A percentile compares a stretch with the other conserved stretches of the same genome.
Conservation (phyloP, 164 flowering plant species). For the Liquidambar formosana region DNA sequence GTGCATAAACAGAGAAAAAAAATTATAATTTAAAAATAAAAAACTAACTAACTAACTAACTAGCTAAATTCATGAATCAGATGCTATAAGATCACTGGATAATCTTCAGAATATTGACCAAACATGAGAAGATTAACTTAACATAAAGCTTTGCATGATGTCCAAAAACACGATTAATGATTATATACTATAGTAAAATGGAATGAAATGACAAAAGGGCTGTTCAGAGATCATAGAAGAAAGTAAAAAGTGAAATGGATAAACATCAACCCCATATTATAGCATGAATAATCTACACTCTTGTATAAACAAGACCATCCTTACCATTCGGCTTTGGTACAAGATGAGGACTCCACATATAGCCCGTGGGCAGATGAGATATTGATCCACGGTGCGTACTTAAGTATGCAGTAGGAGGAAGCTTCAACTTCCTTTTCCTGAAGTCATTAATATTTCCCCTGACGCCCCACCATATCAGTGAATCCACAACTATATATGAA, state of each 20-base stretch:
- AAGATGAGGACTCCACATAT: constrained; percentile 95
- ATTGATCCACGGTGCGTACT: constrained; percentile 85
- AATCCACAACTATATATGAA: constrained; percentile 82
- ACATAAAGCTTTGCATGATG: too few species aligned
- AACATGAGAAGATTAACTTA: too few species aligned
- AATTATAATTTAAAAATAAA: not conserved
- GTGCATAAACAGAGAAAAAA: not conserved
- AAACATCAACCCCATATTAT: not conserved
- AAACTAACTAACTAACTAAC: not conserved
- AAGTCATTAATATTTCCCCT: constrained; percentile 86
- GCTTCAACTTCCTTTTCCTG: constrained; percentile 83
- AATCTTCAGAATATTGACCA: too few species aligned
- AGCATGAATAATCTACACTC: too few species aligned
- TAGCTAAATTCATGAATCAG: too few species aligned
- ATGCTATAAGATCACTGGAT: too few species aligned
- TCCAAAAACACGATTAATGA: not conserved
- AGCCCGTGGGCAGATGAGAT: constrained; percentile 88
- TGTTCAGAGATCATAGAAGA: not conserved
- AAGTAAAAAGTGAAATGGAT: not conserved
- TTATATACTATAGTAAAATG: not conserved
- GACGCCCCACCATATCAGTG: constrained; percentile 92
- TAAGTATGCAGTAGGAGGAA: constrained; percentile 89
- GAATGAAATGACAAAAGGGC: not conserved
- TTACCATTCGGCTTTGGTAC: constrained; percentile 92
- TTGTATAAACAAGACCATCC: constrained; percentile 6